Evolutionary conservation across 371 early-diverging fungal species (phyloP).

Genomic region (Mortierella sp.): DNA sequence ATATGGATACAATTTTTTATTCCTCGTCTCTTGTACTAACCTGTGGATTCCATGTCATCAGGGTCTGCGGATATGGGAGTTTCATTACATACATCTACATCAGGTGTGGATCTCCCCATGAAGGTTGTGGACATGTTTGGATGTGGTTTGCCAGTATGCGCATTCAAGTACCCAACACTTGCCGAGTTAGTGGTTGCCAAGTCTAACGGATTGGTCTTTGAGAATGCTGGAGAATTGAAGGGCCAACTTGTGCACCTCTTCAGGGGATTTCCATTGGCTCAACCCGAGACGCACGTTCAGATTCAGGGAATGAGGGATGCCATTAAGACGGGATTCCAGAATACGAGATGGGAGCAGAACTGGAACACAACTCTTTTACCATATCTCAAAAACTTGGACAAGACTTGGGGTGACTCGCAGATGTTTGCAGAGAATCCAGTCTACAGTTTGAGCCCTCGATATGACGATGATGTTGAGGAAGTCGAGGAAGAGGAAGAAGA

Average conservation of each 20-base stretch:
- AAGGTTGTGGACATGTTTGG: conserved; percentile 99
- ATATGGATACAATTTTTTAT: neutral
- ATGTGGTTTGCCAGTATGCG: conserved; percentile 92
- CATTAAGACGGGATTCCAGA: conserved; percentile 36
- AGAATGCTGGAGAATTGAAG: conserved; percentile 73
- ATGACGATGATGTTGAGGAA: conserved; percentile 19
- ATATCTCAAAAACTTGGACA: conserved; percentile 48
- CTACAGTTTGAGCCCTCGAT: conserved; percentile 20
- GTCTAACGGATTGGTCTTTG: conserved; percentile 86
- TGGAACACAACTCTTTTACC: conserved; percentile 45
- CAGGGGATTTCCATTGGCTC: conserved; percentile 33
- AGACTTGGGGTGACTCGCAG: conserved; percentile 55
- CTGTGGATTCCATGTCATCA: conserved; percentile 9
- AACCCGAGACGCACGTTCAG: conserved; percentile 37
- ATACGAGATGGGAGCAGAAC: conserved; percentile 51
- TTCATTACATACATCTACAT: conserved; percentile 91
- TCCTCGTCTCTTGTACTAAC: neutral
- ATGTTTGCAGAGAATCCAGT: conserved; percentile 53
- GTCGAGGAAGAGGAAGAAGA: conserved; percentile 19
- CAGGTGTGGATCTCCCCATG: conserved; percentile 97
- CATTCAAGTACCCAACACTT: conserved; percentile 66
- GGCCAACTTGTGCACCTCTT: conserved; percentile 59
- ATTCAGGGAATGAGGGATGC: conserved; percentile 37
- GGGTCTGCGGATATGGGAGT: conserved; percentile 94
- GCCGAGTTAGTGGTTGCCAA: conserved; percentile 82